A percentile compares a stretch with the other conserved stretches of the same genome.
Conservation (phyloP, 495 filamentous ascomycete species). For the Penicillium angulare region DNA sequence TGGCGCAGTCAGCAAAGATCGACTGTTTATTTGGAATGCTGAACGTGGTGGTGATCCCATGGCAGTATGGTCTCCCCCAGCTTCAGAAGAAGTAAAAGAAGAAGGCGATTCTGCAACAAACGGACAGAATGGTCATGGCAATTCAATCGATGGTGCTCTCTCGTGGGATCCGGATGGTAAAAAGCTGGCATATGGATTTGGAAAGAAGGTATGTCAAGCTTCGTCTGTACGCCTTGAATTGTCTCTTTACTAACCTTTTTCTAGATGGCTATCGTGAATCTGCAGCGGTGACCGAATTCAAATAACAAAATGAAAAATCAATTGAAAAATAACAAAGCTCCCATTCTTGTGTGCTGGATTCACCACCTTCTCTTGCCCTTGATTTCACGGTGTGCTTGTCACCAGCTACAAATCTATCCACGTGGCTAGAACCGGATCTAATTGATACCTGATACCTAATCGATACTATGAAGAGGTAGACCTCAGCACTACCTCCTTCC, state of each 20-base stretch:
- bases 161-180: constrained; percentile 77
- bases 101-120: constrained; percentile 33
- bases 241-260: constrained; percentile 10
- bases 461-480: no score
- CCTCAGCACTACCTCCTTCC: no score
- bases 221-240: background rate
- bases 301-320: background rate
- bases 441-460: no score
- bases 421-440: constrained; percentile 1
- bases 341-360: background rate
- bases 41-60: constrained; percentile 64
- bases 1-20: constrained; percentile 63
- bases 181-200: constrained; percentile 69
- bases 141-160: constrained; percentile 50
- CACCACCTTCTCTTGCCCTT: background rate
- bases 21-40: constrained; percentile 69
- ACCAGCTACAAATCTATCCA: background rate
- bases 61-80: constrained; percentile 56
- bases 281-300: constrained; percentile 36
- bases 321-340: background rate
- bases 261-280: constrained; percentile 45
- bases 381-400: background rate
- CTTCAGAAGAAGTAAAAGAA: constrained; percentile 26
- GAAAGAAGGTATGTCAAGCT: constrained; percentile 57
- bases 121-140: constrained; percentile 39